Base-by-base conservation (phyloP, 257 asterid genomes). In the Solanum sejunctum region DNA sequence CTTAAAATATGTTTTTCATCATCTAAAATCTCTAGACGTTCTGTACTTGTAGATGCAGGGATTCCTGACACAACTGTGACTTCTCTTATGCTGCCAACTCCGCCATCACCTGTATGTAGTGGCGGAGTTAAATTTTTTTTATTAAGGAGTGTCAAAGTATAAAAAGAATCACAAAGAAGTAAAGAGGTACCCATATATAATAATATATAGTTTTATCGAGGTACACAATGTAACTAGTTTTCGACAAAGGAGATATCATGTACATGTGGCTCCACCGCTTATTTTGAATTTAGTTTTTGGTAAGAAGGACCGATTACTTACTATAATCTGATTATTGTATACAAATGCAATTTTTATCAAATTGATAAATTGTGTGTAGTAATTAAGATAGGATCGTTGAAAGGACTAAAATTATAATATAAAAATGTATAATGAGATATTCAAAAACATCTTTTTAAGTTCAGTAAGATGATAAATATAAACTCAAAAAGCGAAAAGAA, bases 21-120 rank as follows among this genome's bases (percentile, higher is more conserved):
- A 80, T 94, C 99, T 61, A 96, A 87, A 79, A 96, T 93, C 88
- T 96, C 98, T 12, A 96, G 92, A 67, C 96, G 91, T 88, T 96
- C 99, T 15, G 99, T 96, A 84, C 97, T 92, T 43, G 98, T 93
- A 11, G 98, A 89, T 12, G 99, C 99, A 39, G 98, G 99, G 28
- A 96, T 88, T 15, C 99, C 99, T 36, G 99, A 93, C 2, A 96
- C 96, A 7, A 94, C 98, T 3, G 96, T 90, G 45, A 96, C 95
- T 87, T 96, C 98, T 72, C 99, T 88, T 11, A 96, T 86, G 91
- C 94, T 92, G 1, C 99, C 98, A 12, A 94, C 95, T 51, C 96
- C 92, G 69, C 98, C 99, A 82, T 94, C 97, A 17, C 97, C 41
- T 63, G 2, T 60, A 58, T 60, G 15, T 28, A 10, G 66, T 58